Evolutionary conservation across 352 stramenopile species (phyloP).

Genomic region (Globisporangium camurandrum): DNA sequence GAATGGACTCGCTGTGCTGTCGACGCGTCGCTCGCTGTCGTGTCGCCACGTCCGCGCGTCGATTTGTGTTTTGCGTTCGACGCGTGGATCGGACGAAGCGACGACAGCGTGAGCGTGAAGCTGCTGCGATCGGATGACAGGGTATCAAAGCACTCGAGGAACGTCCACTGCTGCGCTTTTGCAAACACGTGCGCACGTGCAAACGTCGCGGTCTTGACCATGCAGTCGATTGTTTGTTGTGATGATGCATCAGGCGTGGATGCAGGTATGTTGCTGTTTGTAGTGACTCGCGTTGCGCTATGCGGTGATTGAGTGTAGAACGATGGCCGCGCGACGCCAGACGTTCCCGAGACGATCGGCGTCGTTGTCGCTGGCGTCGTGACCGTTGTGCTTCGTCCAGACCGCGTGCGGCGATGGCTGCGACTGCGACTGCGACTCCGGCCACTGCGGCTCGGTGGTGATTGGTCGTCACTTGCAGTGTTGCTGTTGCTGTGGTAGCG

Average conservation of each 20-base stretch:
- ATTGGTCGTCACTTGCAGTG: too few species aligned
- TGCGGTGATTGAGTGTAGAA: too few species aligned
- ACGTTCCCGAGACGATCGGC: too few species aligned
- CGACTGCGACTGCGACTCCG: background rate
- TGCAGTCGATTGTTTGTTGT: constrained; percentile 9
- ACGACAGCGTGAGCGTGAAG: constrained; percentile 39
- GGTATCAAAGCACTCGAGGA: constrained; percentile 27
- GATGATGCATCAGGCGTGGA: background rate
- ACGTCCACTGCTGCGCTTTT: constrained; percentile 45
- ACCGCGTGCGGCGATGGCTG: background rate
- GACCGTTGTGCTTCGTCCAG: background rate
- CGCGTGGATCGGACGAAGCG: constrained; percentile 11
- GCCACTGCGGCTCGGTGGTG: too few species aligned
- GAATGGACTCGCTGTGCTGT: background rate
- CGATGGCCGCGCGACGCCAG: too few species aligned
- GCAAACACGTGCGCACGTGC: constrained; percentile 30
- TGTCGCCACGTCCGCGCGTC: background rate
- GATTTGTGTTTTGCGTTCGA: background rate
- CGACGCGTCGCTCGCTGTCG: too few species aligned
- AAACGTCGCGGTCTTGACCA: constrained; percentile 43
- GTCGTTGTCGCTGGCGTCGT: background rate
- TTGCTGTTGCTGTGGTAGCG: constrained; percentile 1
- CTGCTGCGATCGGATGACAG: constrained; percentile 12
- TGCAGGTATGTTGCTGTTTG: background rate
- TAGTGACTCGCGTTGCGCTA: too few species aligned